Evolutionary conservation across 805 yeast species (phyloP), one percentile per base, ranked within the genome.

Genomic region (Wickerhamomyces ciferrii): DNA sequence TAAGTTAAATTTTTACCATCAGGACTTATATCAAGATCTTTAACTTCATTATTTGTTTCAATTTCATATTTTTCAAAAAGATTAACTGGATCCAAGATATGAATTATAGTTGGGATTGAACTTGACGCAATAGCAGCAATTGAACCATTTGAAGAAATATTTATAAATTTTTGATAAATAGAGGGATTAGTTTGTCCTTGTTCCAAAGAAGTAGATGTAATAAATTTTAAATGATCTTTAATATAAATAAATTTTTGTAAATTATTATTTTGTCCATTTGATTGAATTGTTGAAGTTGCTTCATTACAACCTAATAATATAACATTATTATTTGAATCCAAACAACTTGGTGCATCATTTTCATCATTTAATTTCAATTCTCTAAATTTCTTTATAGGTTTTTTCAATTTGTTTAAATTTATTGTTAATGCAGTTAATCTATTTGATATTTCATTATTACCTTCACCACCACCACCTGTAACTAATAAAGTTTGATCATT

Each of bases 401-500:
- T 70, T 49, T 63, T 67, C 41, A 65, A 61, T 51, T 78, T 76
- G 29, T 71, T 71, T 45, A 84, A 79, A 56, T 82, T 78, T 45
- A 86, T 72, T 39, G 78, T 69, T 38, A 86, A 66, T 3, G 88
- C 90, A 2, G 92, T 83, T 49, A 92, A 70, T 61, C 86, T 88
- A 62, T 91, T 92, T 41, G 43, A 31, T 35, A 49, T 41, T 11
- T 43, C 41, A 17, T 41, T 46, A 14, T 46, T 91, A 18, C 96
- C 96, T 23, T 96, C 97, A 37, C 97, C 97, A 32, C 99, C 99
- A 5, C 97, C 97, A 35, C 99, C 99, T 4, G 90, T 83, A 19
- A 84, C 87, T 42, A 90, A 67, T 27, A 92, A 65, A 2, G 84
- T 78, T 49, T 69, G 66, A 53, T 81, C 76, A 53, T 79, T 74